Base-by-base conservation (phyloP, 1,284 basidiomycete genomes). In the Xerocomus minutiporus region DNA sequence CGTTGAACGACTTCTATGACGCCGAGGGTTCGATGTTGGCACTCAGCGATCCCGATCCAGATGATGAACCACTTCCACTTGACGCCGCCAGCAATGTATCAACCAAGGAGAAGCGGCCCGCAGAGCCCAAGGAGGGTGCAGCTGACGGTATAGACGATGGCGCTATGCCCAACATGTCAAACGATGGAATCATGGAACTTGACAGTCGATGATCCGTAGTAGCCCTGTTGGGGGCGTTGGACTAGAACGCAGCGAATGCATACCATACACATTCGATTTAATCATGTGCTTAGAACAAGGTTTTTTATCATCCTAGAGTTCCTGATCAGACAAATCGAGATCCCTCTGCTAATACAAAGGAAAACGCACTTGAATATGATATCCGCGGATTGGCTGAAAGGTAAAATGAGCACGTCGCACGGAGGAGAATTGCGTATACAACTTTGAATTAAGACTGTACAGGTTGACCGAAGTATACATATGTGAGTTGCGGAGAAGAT, bases 1-100 rank as follows among this genome's bases (percentile, higher is more conserved):
- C 72, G 3, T 57, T 91, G 34, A 69, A 74, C 13, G 91, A 93
- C 67, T 93, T 93, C 68, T 82, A 83, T 55, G 71, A 79, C 12
- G 72, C 78, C 29, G 87, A 88, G 51, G 79, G 75, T 15, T 73
- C 75, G 13, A 63, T 71, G 36, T 60, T 72, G 35, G 51, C 50
- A 0, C 43, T 65, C 38, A 54, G 47, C 4, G 65, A 69, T 42
- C 56, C 64, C 1, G 67, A 69, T 48, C 65, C 65, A 6, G 65
- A 68, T 1, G 65, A 67, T n/a, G 62, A 53, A 32, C 65, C 64
- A 15, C 52, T 65, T 13, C 60, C 58, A 9, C 4, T 63, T 9
- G 32, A 56, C 34, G 42, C 23, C 17, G 34, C 39, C 0, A 28
- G 4, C 8, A n/a, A 17, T 15, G n/a, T 1, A 38, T 38, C 8